Evolutionary conservation across 2,329 filamentous ascomycete genomes (phyloP).

Genomic region (Fusarium duplospermum): DNA sequence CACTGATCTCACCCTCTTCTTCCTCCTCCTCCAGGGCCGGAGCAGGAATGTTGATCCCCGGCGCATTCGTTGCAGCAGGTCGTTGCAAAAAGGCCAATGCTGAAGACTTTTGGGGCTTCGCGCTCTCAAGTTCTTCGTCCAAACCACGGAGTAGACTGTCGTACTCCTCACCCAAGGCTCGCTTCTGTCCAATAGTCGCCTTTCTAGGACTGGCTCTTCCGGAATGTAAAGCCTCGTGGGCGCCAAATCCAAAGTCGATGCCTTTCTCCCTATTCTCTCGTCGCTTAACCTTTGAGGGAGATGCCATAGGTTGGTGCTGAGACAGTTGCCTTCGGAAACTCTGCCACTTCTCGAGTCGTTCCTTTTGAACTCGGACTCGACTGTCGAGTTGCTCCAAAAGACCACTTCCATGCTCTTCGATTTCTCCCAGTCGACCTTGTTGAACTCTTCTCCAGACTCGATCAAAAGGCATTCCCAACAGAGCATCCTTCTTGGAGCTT

Average conservation of each 20-base stretch:
- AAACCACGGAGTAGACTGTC: conserved; percentile 55
- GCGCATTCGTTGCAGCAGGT: background rate
- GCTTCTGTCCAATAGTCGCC: conserved; percentile 30
- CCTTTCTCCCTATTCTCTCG: conserved; percentile 50
- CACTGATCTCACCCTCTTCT: conserved; percentile 55
- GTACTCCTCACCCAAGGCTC: conserved; percentile 56
- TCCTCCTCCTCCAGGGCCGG: conserved; percentile 20
- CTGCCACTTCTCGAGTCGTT: conserved; percentile 79
- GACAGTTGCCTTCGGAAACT: conserved; percentile 68
- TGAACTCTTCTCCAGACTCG: conserved; percentile 77
- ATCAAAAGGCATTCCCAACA: conserved; percentile 76
- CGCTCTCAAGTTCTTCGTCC: conserved; percentile 54
- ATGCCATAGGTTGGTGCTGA: conserved; percentile 44
- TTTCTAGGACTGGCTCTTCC: conserved; percentile 50
- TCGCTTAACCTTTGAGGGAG: conserved; percentile 38
- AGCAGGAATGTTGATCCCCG: background rate
- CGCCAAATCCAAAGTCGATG: conserved; percentile 65
- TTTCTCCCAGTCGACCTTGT: conserved; percentile 65
- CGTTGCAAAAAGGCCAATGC: conserved; percentile 41
- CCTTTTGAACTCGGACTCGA: conserved; percentile 74
- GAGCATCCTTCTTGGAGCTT: conserved; percentile 64
- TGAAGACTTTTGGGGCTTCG: conserved; percentile 26
- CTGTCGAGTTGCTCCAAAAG: conserved; percentile 78
- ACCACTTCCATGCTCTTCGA: conserved; percentile 63
- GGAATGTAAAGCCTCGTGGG: conserved; percentile 62